These are phyloP conservation scores for Fusarium pseudograminearum DNA, from an alignment of 2,329 filamentous ascomycete species.

Conservation along the genomic window DNA sequence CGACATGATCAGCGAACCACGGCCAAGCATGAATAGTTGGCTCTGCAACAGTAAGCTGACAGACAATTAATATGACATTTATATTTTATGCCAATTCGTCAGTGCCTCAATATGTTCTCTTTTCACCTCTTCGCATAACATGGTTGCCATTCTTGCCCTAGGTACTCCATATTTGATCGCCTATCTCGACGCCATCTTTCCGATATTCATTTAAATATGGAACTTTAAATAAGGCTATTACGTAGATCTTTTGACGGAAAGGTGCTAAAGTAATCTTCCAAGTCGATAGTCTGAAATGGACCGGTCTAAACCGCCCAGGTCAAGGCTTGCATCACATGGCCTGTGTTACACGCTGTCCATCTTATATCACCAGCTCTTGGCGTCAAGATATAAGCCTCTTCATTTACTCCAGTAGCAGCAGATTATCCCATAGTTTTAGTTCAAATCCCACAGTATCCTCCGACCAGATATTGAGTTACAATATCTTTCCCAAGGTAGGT, in stretches of 20 bases:
- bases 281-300: no score
- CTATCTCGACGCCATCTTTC: neutral
- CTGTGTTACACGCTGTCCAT: no score
- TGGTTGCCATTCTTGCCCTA: neutral
- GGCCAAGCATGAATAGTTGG: neutral
- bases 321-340: neutral
- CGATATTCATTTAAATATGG: neutral
- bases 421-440: no score
- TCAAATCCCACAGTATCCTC: no score
- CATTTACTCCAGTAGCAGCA: no score
- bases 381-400: neutral
- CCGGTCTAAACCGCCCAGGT: neutral
- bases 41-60: slow-evolving; percentile 19
- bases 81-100: neutral
- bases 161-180: neutral
- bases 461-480: no score
- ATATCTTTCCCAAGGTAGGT: neutral
- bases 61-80: neutral
- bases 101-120: neutral
- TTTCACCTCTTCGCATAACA: neutral
- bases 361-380: neutral
- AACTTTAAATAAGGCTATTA: neutral
- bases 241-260: neutral
- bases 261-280: neutral
- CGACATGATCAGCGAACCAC: neutral